Percentiles rank a stretch among this genome's conserved stretches.
Evolutionary conservation across 2,329 filamentous ascomycete genomes (phyloP).

Genomic region (Colletotrichum karsti): DNA sequence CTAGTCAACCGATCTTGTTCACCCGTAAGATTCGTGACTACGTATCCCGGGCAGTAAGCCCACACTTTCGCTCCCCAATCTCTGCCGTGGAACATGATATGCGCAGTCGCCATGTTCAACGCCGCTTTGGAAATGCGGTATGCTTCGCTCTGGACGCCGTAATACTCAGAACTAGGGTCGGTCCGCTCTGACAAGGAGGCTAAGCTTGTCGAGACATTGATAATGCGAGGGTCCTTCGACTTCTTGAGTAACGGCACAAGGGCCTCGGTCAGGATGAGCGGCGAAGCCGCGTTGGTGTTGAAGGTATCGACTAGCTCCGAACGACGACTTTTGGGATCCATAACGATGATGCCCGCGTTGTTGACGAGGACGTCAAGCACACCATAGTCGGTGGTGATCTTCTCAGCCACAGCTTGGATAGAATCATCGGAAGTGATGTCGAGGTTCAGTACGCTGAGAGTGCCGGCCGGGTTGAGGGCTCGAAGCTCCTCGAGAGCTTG

Average conservation of each 20-base stretch:
- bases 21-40: slow-evolving; percentile 41
- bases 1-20: slow-evolving; percentile 35
- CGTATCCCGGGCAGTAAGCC: slow-evolving; percentile 43
- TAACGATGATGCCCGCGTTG: slow-evolving; percentile 65
- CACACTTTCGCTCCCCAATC: slow-evolving; percentile 41
- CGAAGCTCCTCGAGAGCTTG: slow-evolving; percentile 37
- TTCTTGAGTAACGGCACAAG: slow-evolving; percentile 41
- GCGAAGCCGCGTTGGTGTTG: slow-evolving; percentile 49
- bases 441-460: slow-evolving; percentile 64
- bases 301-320: slow-evolving; percentile 59
- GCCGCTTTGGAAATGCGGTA: slow-evolving; percentile 47
- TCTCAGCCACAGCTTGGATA: slow-evolving; percentile 59
- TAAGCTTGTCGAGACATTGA: slow-evolving; percentile 43
- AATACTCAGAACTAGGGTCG: slow-evolving; percentile 23
- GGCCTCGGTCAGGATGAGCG: slow-evolving; percentile 37
- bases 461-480: slow-evolving; percentile 56
- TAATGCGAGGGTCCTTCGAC: slow-evolving; percentile 36
- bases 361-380: slow-evolving; percentile 67
- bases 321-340: slow-evolving; percentile 59
- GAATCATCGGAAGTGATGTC: slow-evolving; percentile 69
- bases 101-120: slow-evolving; percentile 45
- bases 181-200: slow-evolving; percentile 40
- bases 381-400: slow-evolving; percentile 56
- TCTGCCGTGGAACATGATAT: slow-evolving; percentile 35
- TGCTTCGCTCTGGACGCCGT: slow-evolving; percentile 31